A percentile compares a stretch with the other conserved stretches of the same genome.
Conservation (phyloP, 2,329 filamentous ascomycete genomes). For the Bipolaris cookei region DNA sequence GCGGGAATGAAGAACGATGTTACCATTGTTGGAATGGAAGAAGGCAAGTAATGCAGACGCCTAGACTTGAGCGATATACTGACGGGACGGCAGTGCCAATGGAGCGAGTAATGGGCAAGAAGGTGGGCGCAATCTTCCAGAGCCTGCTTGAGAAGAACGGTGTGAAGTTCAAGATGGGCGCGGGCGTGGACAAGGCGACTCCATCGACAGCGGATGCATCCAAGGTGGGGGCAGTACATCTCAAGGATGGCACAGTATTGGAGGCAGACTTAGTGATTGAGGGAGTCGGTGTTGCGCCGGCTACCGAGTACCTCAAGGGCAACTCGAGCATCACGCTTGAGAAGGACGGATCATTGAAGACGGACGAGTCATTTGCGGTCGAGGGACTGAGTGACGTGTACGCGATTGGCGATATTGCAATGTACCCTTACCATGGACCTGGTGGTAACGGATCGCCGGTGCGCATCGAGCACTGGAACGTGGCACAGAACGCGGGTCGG, state of each 20-base stretch:
- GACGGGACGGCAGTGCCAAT: constrained; percentile 64
- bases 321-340: constrained; percentile 75
- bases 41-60: constrained; percentile 39
- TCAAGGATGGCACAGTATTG: constrained; percentile 85
- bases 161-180: constrained; percentile 84
- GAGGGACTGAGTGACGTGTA: constrained; percentile 81
- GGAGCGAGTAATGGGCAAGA: constrained; percentile 80
- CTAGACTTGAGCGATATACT: background rate
- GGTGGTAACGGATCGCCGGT: constrained; percentile 74
- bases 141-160: constrained; percentile 81
- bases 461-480: constrained; percentile 98
- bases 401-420: constrained; percentile 93
- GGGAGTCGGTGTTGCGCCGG: constrained; percentile 85
- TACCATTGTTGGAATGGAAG: constrained; percentile 87
- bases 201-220: constrained; percentile 70
- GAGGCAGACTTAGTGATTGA: constrained; percentile 90
- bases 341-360: constrained; percentile 82
- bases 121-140: constrained; percentile 82
- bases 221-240: constrained; percentile 77
- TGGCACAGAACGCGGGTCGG: constrained; percentile 91
- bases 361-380: constrained; percentile 80
- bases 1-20: constrained; percentile 80
- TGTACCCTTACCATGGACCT: constrained; percentile 91
- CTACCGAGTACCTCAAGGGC: constrained; percentile 79
- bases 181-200: constrained; percentile 81